Evolutionary conservation across 2,329 filamentous ascomycete species (phyloP), one percentile per base, ranked within the genome.

Genomic region (Arthrobotrys iridis): DNA sequence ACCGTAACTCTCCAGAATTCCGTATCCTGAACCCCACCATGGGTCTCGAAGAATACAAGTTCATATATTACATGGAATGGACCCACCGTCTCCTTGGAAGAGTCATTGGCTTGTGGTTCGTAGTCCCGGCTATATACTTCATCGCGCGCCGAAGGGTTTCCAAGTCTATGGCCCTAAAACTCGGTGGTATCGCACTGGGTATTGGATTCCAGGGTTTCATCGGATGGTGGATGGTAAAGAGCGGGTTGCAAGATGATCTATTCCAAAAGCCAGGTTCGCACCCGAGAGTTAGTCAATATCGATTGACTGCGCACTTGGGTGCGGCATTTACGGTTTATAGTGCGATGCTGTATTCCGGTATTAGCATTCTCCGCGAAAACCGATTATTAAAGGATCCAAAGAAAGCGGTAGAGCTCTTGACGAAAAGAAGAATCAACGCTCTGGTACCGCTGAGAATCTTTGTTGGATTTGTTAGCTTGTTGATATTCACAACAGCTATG

Each of bases 61-160:
- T 95, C 82, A 99, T 99, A 78, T 99, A 98, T 87, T 99, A 91
- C 83, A 98, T 98, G 95, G 95, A 99, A 85, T 99, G 95, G 95
- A 89, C 90, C 45, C 95, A 99, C 83, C 89, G 95, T 28, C 86
- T 97, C 65, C 98, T 95, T 93, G 95, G 95, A 48, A 90, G 95
- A 77, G 86, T 96, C 79, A 92, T 99, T 70, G 95, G 95, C 72
- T 83, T 98, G 77, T 91, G 92, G 58, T 97, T 98, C 82, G 89
- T 97, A 52, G 81, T 97, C 0, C 95, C 95, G 0, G 92, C 94
- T 5, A 83, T 90, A 66, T 98, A 97, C 85, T 96, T 98, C 81
- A 87, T 97, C 80, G 89, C 90, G 18, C 89, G 91, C 45, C 88
- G 91, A 78, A 88, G 88, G 76, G 93, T 98, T 48, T 91, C 92